Percentiles rank a stretch among this genome's conserved stretches.
Evolutionary conservation across 495 filamentous ascomycete species (phyloP).

Genomic region (Pseudevernia furfuracea): DNA sequence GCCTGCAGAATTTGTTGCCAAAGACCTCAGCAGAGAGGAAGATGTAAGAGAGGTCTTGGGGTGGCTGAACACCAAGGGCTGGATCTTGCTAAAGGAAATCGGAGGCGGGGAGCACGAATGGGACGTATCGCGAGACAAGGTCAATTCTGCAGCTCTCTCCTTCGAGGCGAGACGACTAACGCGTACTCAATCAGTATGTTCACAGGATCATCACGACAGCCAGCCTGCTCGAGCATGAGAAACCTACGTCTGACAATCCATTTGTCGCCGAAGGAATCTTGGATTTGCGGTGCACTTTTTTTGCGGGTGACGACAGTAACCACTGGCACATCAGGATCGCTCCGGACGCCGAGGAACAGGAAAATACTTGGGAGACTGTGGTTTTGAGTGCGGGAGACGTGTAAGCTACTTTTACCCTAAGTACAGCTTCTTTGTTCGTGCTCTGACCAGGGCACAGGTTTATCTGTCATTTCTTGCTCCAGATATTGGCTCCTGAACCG

Average conservation of each 20-base stretch:
- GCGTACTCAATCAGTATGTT: neutral
- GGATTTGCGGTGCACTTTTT: neutral
- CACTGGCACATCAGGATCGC: neutral
- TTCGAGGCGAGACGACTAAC: neutral
- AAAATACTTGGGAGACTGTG: neutral
- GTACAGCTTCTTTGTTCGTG: neutral
- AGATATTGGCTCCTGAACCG: neutral
- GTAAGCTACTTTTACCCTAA: neutral
- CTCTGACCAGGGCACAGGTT: neutral
- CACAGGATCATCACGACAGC: neutral
- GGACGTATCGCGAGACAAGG: neutral
- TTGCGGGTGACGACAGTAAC: neutral
- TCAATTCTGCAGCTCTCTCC: neutral
- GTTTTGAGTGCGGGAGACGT: neutral
- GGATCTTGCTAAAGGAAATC: neutral
- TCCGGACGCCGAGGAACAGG: neutral
- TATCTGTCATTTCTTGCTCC: neutral
- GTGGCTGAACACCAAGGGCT: neutral
- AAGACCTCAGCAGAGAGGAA: neutral
- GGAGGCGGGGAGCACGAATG: neutral
- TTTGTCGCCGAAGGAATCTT: neutral
- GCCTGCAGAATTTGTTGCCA: neutral
- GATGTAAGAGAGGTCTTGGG: neutral
- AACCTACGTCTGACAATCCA: too few species aligned
- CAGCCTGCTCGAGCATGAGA: neutral